Evolutionary conservation across 306 rosid genomes (phyloP).

Genomic region (apple (Malus domestica)): ASM211411v1 NC_041790.1:35769501-35770000

Average conservation of each 20-base stretch:
- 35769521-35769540: constrained; percentile 44
- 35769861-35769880: not conserved
- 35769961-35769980: no score
- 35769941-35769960: constrained; percentile 4
- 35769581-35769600: constrained; percentile 39
- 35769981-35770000: not conserved
- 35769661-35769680: no score
- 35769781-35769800: constrained; percentile 27
- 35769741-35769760: not conserved
- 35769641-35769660: no score
- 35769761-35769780: constrained; percentile 24
- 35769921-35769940: constrained; percentile 19
- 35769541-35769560: constrained; percentile 41
- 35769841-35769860: constrained; percentile 27
- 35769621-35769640: constrained; percentile 29
- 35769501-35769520: constrained; percentile 38
- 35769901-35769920: constrained; percentile 22
- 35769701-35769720: no score
- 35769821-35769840: constrained; percentile 3
- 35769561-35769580: constrained; percentile 42
- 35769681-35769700: no score
- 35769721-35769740: not conserved
- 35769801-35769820: constrained; percentile 23
- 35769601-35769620: not conserved
- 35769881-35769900: constrained; percentile 13